Conservation (phyloP, 2,329 filamentous ascomycete species). For the Alternaria gaisen region DNA sequence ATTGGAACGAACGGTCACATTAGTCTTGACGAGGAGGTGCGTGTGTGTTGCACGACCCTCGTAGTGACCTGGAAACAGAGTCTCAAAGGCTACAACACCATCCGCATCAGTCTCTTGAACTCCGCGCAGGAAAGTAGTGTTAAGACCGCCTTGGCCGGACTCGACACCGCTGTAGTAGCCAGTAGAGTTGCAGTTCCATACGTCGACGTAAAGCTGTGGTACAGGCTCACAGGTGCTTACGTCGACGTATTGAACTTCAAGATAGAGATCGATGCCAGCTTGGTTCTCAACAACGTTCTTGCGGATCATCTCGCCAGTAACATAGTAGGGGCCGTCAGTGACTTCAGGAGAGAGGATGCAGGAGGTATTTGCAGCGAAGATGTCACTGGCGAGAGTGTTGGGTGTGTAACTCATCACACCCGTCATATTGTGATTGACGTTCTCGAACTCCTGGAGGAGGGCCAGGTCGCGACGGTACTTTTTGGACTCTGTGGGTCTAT, state of each 20-base stretch:
- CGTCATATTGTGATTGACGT: constrained; percentile 45
- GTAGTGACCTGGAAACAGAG: neutral
- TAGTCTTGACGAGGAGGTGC: neutral
- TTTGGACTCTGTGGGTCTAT: constrained; percentile 14
- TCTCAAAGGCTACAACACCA: neutral
- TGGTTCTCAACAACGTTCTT: neutral
- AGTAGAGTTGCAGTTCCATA: neutral
- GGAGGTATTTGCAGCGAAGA: constrained; percentile 36
- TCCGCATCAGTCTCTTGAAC: neutral
- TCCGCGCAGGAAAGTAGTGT: neutral
- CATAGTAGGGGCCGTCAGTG: constrained; percentile 16
- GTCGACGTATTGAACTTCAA: neutral
- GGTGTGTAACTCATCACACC: constrained; percentile 1
- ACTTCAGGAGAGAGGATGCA: constrained; percentile 38
- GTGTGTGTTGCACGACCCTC: neutral
- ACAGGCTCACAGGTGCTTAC: neutral
- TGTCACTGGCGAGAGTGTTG: constrained; percentile 19
- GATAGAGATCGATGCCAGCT: neutral
- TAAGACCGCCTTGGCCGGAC: neutral
- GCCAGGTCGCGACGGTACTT: constrained; percentile 41
- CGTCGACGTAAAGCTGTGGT: neutral
- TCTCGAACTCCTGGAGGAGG: constrained; percentile 40
- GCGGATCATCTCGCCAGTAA: neutral
- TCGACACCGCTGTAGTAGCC: neutral
- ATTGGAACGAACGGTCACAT: neutral